These are phyloP conservation scores for Coemansia sp. DNA, from an alignment of 192 early-diverging fungal species.

Conservation along the genomic window DNA sequence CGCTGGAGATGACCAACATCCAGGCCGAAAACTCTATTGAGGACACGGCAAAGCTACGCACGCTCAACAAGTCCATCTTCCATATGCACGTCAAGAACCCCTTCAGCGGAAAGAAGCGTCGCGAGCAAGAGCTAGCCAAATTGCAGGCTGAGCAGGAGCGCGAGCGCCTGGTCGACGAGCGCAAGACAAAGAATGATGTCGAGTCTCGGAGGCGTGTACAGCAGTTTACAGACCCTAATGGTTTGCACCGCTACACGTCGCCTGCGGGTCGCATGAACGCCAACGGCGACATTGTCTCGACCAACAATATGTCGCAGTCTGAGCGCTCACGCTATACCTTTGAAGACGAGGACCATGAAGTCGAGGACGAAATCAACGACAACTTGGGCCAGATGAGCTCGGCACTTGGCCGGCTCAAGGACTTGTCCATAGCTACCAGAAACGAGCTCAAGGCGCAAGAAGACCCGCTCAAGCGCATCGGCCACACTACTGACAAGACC, in stretches of 20 bases:
- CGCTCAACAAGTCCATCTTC: conserved; percentile 77
- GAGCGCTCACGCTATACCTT: conserved; percentile 67
- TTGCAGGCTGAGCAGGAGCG: conserved; percentile 52
- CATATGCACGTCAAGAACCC: conserved; percentile 69
- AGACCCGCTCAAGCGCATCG: conserved; percentile 57
- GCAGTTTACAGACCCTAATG: conserved; percentile 37
- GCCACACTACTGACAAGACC: conserved; percentile 57
- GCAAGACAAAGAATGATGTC: conserved; percentile 59
- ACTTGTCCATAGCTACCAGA: conserved; percentile 62
- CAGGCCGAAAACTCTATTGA: conserved; percentile 44
- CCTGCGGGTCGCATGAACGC: conserved; percentile 44
- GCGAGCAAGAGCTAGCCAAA: conserved; percentile 60
- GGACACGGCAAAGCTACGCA: conserved; percentile 42
- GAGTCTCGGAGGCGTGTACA: conserved; percentile 64
- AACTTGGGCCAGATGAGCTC: conserved; percentile 66
- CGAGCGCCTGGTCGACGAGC: conserved; percentile 46
- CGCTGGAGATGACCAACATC: conserved; percentile 60
- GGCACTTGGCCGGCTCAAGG: conserved; percentile 61
- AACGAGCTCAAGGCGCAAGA: conserved; percentile 67
- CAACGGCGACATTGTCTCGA: conserved; percentile 53
- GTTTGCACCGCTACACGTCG: conserved; percentile 10
- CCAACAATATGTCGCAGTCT: conserved; percentile 23
- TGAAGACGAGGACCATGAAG: conserved; percentile 69
- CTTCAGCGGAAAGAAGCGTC: conserved; percentile 65
- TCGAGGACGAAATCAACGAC: conserved; percentile 70